Evolutionary conservation across 331 rosid genomes (phyloP), one percentile per base, ranked within the genome.

Genomic region (Rosa hybrid): DNA sequence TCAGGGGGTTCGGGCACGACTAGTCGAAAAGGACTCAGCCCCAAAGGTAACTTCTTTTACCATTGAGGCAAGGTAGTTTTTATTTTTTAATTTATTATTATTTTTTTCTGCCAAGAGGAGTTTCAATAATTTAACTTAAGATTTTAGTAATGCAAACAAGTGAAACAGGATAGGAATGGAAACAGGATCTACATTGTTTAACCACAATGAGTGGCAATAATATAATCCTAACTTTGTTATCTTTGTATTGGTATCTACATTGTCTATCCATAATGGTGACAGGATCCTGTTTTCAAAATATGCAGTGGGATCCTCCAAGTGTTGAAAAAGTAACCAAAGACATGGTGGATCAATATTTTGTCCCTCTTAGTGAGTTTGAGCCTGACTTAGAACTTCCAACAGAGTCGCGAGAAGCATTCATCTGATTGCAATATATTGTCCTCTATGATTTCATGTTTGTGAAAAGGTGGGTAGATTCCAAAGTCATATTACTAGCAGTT

Each of bases 281-380:
- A 27, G 18, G 8, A 27, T 72, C 76, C 7, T 62, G 38, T 56
- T 73, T 72, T 39, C 30, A 71, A 75, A 76, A 64, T 62, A 64
- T 89, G 81, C 94, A 95, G 98, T 92, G 98, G 98, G 88, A 95
- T 88, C 98, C 98, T 83, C 97, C 98, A 18, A 92, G 83, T 27
- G 77, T 95, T 79, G 97, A 90, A 51, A 86, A 81, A 82, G 98
- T 95, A 62, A 89, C 96, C 42, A 54, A 80, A 81, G 98, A 92
- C 76, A 89, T 92, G 98, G 97, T 95, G 80, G 91, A 86, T 77
- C 90, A 83, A 14, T 95, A 89, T 87, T 95, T 95, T 81, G 86
- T 82, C 79, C 94, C 89, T 64, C 77, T 89, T 3, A 87, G 83
- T 71, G 92, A 86, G 70, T 74, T 59, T 63, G 99, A 95, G 88